Evolutionary conservation across 2,329 filamentous ascomycete genomes (phyloP).

Genomic region (Neoscytalidium dimidiatum): DNA sequence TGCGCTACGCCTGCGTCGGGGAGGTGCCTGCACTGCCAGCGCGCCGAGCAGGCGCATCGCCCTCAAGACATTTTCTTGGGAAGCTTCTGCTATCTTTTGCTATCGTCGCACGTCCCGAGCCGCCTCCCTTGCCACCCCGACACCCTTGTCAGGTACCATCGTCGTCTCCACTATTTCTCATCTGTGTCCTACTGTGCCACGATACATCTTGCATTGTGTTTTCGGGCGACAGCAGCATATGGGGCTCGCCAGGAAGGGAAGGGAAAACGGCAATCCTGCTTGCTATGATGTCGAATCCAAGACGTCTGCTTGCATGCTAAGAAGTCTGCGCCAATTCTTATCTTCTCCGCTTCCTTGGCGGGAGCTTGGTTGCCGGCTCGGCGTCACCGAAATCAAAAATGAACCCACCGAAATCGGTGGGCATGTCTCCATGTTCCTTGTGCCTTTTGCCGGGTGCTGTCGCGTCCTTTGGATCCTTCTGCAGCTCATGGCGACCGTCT

Average conservation of each 20-base stretch:
- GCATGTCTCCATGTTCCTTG: background rate
- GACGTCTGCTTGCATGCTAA: background rate
- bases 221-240: background rate
- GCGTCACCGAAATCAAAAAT: constrained; percentile 19
- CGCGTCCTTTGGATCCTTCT: background rate
- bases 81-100: background rate
- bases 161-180: background rate
- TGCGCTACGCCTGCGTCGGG: background rate
- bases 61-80: background rate
- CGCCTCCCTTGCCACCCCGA: background rate
- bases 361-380: constrained; percentile 15
- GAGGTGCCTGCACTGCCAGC: background rate
- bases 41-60: background rate
- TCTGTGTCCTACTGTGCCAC: background rate
- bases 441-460: background rate
- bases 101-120: background rate
- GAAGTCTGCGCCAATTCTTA: background rate
- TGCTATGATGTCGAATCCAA: background rate
- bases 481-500: constrained; percentile 6
- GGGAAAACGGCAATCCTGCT: background rate
- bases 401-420: constrained; percentile 11
- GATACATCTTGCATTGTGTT: background rate
- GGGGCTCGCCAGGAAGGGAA: background rate
- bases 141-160: background rate
- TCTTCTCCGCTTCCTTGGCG: constrained; percentile 15